These are phyloP conservation scores for Antrodiella citrinella DNA, from an alignment of 768 basidiomycete genomes.

Conservation along the genomic window DNA sequence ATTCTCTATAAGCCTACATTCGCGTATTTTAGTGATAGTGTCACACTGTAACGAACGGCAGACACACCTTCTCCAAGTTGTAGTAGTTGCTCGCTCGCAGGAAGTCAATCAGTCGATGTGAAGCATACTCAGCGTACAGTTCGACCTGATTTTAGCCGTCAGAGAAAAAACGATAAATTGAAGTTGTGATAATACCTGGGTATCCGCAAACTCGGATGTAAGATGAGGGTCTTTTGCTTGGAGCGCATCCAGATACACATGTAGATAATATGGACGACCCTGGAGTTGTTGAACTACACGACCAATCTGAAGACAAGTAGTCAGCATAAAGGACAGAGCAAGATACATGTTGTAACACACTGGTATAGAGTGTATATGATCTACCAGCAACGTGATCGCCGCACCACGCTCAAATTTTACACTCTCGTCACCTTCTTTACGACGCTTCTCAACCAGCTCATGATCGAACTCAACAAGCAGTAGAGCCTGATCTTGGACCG, in stretches of 20 bases:
- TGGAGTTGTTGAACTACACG: conserved; percentile 86
- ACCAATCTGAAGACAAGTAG: conserved; percentile 49
- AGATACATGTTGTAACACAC: conserved; percentile 35
- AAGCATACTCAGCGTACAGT: conserved; percentile 86
- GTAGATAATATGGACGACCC: conserved; percentile 70
- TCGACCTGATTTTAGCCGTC: conserved; percentile 49
- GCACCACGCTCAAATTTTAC: conserved; percentile 45
- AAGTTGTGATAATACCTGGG: conserved; percentile 70
- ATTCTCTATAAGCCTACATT: conserved; percentile 74
- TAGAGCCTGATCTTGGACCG: conserved; percentile 89
- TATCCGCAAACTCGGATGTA: conserved; percentile 74
- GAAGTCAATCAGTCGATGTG: conserved; percentile 78
- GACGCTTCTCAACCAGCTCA: conserved; percentile 61
- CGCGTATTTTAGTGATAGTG: neutral
- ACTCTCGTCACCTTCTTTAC: conserved; percentile 30
- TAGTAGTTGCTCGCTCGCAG: conserved; percentile 87
- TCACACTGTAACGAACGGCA: neutral
- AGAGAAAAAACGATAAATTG: no score
- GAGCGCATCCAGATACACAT: conserved; percentile 87
- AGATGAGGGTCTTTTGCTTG: conserved; percentile 81
- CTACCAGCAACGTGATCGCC: conserved; percentile 81
- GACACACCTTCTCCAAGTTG: conserved; percentile 68
- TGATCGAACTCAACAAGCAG: conserved; percentile 92
- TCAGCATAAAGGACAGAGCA: neutral
- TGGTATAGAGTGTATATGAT: conserved; percentile 94